A percentile compares a stretch with the other conserved stretches of the same genome.
Conservation (phyloP, 116 monocot genomes). For the Trichopus zeylanicus region DNA sequence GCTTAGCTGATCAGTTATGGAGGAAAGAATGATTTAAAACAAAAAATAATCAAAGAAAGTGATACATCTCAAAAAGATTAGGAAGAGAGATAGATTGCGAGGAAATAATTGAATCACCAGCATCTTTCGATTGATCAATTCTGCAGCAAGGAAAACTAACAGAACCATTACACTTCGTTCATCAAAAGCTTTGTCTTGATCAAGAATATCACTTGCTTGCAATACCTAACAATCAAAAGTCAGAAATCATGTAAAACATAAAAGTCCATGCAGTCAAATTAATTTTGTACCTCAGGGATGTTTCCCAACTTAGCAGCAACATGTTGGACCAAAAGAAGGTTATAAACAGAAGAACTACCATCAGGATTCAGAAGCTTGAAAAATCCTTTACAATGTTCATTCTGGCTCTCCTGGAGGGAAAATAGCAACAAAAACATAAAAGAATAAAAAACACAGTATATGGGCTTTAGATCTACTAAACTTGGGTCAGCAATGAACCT, state of each 20-base stretch:
- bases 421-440: not conserved
- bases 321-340: slow-evolving; percentile 11
- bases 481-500: slow-evolving; percentile 4
- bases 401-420: slow-evolving; percentile 12
- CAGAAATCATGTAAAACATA: slow-evolving; percentile 7
- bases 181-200: slow-evolving; percentile 21
- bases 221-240: slow-evolving; percentile 4
- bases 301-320: slow-evolving; percentile 13
- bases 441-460: not conserved
- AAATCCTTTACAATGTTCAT: slow-evolving; percentile 6
- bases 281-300: slow-evolving; percentile 25
- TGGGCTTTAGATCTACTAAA: not conserved
- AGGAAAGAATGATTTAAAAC: not conserved
- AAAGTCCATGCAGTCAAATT: not conserved
- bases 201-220: slow-evolving; percentile 22
- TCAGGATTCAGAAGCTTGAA: slow-evolving; percentile 3
- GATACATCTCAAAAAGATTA: not conserved
- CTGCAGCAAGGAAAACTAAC: slow-evolving; percentile 33
- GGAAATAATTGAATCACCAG: slow-evolving; percentile 14
- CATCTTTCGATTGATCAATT: slow-evolving; percentile 14
- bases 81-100: too few species aligned
- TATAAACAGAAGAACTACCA: slow-evolving; percentile 4
- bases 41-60: not conserved
- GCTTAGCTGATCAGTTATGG: slow-evolving; percentile 12
- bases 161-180: slow-evolving; percentile 36